phyloP scores from a whole-genome alignment of 352 stramenopile genomes.

The Globisporangium spinosum region DNA sequence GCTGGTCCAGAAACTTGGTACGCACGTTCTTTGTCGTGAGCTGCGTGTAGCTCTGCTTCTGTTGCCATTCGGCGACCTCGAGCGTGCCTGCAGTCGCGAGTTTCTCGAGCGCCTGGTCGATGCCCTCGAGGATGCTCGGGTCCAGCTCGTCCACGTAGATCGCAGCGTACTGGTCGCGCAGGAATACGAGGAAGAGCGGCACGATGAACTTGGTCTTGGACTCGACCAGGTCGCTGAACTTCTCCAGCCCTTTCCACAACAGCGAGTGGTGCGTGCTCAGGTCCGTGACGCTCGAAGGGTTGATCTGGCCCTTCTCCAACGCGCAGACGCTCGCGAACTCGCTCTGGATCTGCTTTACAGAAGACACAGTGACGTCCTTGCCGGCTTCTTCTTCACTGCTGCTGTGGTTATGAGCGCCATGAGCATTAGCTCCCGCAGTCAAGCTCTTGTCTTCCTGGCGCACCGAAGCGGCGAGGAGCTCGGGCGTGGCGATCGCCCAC shows the following conservation, averaged over 20 bases:
- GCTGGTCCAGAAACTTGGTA: conserved; percentile 74
- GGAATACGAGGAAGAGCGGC: conserved; percentile 77
- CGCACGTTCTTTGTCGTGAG: conserved; percentile 77
- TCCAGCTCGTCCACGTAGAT: conserved; percentile 82
- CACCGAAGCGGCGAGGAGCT: conserved; percentile 47
- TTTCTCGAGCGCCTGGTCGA: conserved; percentile 53
- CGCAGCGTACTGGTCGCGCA: conserved; percentile 73
- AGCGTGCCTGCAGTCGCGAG: conserved; percentile 25
- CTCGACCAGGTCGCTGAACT: conserved; percentile 73
- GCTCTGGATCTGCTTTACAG: conserved; percentile 31
- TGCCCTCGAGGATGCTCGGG: conserved; percentile 28
- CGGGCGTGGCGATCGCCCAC: conserved; percentile 53
- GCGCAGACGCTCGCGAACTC: conserved; percentile 57
- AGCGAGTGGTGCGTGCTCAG: conserved; percentile 65
- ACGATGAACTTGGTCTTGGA: conserved; percentile 86
- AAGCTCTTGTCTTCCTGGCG: conserved; percentile 31
- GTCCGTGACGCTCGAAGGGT: conserved; percentile 53
- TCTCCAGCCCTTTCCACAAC: conserved; percentile 78
- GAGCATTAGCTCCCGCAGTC: neutral
- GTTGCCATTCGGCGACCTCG: conserved; percentile 22
- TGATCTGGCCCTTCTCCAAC: conserved; percentile 48
- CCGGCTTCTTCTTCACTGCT: neutral
- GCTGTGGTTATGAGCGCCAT: neutral
- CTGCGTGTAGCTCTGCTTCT: conserved; percentile 28
- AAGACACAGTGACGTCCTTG: neutral